Conservation (phyloP, 192 early-diverging fungal species). For the Rhizoclosmatium globosum region DNA sequence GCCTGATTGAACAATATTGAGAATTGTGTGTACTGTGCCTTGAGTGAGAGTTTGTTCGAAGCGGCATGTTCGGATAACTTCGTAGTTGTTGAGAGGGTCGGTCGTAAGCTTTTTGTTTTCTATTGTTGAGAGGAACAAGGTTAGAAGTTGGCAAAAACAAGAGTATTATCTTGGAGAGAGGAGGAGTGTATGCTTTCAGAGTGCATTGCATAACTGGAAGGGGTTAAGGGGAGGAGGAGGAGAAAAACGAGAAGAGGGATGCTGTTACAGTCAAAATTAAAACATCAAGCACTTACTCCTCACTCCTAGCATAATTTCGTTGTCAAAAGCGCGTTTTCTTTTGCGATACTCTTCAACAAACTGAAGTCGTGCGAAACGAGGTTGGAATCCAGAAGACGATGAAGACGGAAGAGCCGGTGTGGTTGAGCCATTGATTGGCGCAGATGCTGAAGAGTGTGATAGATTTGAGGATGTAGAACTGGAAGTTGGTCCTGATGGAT, state of each 20-base stretch:
- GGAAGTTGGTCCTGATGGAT: not conserved
- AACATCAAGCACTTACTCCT: not conserved
- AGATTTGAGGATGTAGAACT: not conserved
- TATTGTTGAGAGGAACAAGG: not conserved
- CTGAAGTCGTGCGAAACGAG: conserved; percentile 18
- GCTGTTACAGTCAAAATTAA: no score
- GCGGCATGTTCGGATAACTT: conserved; percentile 34
- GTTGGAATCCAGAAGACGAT: conserved; percentile 7
- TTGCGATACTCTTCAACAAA: conserved; percentile 37
- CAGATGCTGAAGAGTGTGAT: not conserved
- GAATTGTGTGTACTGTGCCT: conserved; percentile 24
- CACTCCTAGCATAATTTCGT: conserved; percentile 34
- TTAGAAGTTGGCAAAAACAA: no score
- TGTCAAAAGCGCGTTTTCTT: conserved; percentile 15
- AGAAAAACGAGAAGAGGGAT: not conserved
- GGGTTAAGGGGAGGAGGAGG: not conserved
- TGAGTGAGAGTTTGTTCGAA: conserved; percentile 31
- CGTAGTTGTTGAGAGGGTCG: conserved; percentile 26
- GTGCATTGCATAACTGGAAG: not conserved
- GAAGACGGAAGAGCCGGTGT: not conserved
- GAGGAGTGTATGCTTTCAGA: no score
- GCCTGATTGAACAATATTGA: conserved; percentile 36
- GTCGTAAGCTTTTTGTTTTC: conserved; percentile 5
- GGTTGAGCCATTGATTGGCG: not conserved
- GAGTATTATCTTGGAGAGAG: no score